A percentile compares a stretch with the other conserved stretches of the same genome.
Conservation (phyloP, 2,329 filamentous ascomycete genomes). For the Claviceps sp. region DNA sequence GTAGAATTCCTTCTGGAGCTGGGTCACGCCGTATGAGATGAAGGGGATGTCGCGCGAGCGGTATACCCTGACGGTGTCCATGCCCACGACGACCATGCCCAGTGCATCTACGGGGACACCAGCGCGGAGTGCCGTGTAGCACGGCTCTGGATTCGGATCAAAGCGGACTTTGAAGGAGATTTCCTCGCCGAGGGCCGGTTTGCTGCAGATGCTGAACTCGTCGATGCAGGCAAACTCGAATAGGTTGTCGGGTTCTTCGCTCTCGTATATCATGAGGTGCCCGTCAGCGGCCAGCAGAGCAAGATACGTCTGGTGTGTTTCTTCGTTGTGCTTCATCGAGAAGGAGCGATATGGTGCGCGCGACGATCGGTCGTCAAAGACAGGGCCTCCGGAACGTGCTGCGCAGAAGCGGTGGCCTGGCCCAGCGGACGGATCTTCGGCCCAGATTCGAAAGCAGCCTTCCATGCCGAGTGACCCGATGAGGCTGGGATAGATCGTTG, state of each 20-base stretch:
- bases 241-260: constrained; percentile 70
- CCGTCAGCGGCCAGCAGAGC: constrained; percentile 77
- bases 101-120: constrained; percentile 72
- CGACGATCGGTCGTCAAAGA: constrained; percentile 43
- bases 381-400: constrained; percentile 34
- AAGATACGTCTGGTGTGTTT: constrained; percentile 68
- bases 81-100: constrained; percentile 71
- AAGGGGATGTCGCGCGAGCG: constrained; percentile 51
- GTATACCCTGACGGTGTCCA: constrained; percentile 73
- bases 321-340: constrained; percentile 71
- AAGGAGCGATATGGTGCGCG: constrained; percentile 62
- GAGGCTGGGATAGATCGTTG: constrained; percentile 73
- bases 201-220: constrained; percentile 58
- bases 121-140: constrained; percentile 63
- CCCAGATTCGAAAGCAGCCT: constrained; percentile 83
- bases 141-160: constrained; percentile 73
- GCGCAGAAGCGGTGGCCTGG: constrained; percentile 70
- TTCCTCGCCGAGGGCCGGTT: constrained; percentile 69
- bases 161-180: constrained; percentile 76
- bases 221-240: constrained; percentile 64
- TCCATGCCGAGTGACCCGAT: constrained; percentile 82
- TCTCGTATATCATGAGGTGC: constrained; percentile 67
- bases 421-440: constrained; percentile 72
- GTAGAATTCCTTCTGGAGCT: constrained; percentile 67
- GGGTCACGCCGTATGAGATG: constrained; percentile 35